Percentiles rank a stretch among this genome's conserved stretches.
Evolutionary conservation across 2,329 filamentous ascomycete species (phyloP).

Genomic region (Fusarium palustre): DNA sequence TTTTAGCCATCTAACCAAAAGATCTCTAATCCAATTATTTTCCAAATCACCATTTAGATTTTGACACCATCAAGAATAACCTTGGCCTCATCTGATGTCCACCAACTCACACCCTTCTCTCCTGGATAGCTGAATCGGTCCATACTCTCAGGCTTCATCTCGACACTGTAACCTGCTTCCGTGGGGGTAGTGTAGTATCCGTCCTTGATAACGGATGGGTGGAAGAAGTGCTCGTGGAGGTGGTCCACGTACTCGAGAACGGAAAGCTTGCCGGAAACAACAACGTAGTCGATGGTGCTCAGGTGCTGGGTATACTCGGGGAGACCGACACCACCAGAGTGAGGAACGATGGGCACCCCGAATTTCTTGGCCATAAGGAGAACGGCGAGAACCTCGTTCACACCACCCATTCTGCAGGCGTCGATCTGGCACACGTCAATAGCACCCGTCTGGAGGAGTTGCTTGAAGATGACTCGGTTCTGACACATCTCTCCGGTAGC

Average conservation of each 20-base stretch:
- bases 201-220: slow-evolving; percentile 82
- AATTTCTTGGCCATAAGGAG: slow-evolving; percentile 85
- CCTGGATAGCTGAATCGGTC: slow-evolving; percentile 82
- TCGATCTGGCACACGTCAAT: slow-evolving; percentile 93
- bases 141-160: slow-evolving; percentile 94
- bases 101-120: slow-evolving; percentile 83
- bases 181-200: slow-evolving; percentile 89
- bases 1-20: slow-evolving; percentile 11
- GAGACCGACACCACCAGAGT: slow-evolving; percentile 88
- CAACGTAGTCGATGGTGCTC: slow-evolving; percentile 92
- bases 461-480: slow-evolving; percentile 94
- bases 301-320: slow-evolving; percentile 96
- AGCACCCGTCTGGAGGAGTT: slow-evolving; percentile 81
- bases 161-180: slow-evolving; percentile 88
- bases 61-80: slow-evolving; percentile 74
- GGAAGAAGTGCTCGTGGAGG: slow-evolving; percentile 90
- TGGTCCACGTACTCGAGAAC: slow-evolving; percentile 94
- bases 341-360: slow-evolving; percentile 84
- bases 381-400: slow-evolving; percentile 93
- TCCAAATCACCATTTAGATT: slow-evolving; percentile 54
- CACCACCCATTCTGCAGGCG: slow-evolving; percentile 87
- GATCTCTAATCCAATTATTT: slow-evolving; percentile 11
- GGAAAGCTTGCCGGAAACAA: slow-evolving; percentile 82
- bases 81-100: slow-evolving; percentile 83
- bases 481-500: slow-evolving; percentile 96